phyloP scores from a whole-genome alignment of 2,329 filamentous ascomycete genomes.

The Trichoderma sp. region DNA sequence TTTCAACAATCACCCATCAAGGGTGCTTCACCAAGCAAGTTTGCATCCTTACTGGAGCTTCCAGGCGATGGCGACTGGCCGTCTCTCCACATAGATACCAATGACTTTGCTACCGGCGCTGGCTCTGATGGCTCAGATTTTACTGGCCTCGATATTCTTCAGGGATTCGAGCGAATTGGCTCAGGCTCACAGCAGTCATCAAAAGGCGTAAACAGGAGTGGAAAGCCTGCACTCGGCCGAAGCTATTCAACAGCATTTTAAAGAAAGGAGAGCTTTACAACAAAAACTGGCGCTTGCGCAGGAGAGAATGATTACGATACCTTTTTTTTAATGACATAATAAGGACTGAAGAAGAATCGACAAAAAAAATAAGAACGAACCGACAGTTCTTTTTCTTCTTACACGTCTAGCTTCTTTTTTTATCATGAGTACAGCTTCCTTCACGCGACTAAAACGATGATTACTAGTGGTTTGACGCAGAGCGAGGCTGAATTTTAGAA shows the following conservation, averaged over 20 bases:
- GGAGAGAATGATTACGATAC: slow-evolving; percentile 27
- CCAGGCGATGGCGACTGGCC: slow-evolving; percentile 45
- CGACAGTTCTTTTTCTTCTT: not conserved
- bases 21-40: slow-evolving; percentile 55
- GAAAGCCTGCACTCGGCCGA: slow-evolving; percentile 36
- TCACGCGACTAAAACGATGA: slow-evolving; percentile 12
- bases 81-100: slow-evolving; percentile 38
- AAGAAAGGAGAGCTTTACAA: not conserved
- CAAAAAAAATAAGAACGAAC: not conserved
- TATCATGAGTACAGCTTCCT: not conserved
- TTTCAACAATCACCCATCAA: slow-evolving; percentile 41
- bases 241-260: slow-evolving; percentile 39
- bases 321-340: slow-evolving; percentile 27
- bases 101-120: slow-evolving; percentile 48
- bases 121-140: slow-evolving; percentile 58
- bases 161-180: slow-evolving; percentile 76
- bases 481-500: not conserved
- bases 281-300: slow-evolving; percentile 4
- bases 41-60: slow-evolving; percentile 40
- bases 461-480: not conserved
- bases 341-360: slow-evolving; percentile 14
- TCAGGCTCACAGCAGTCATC: slow-evolving; percentile 42
- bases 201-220: slow-evolving; percentile 28
- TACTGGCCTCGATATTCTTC: slow-evolving; percentile 68
- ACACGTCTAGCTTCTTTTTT: not conserved